Conservation (phyloP, 1,284 basidiomycete genomes). For the Ceratobasidium sp. region DNA sequence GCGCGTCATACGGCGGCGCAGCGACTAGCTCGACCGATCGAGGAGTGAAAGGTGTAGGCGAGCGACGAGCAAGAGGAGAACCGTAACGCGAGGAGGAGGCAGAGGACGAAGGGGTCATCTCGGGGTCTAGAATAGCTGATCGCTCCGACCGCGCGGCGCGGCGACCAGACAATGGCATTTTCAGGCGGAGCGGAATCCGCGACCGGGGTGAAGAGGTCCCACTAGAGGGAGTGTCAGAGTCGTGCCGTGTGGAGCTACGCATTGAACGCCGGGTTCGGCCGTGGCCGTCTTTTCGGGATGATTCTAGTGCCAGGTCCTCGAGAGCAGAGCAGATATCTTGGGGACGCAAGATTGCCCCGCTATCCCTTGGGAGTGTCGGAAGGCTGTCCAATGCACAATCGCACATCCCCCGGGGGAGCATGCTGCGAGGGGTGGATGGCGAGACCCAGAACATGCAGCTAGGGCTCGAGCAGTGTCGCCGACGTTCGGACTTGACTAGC, state of each 20-base stretch:
- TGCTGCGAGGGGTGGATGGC: slow-evolving; percentile 33
- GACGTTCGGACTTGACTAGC: slow-evolving; percentile 28
- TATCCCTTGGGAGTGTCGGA: slow-evolving; percentile 19
- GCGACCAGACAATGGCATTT: slow-evolving; percentile 26
- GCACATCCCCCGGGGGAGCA: slow-evolving; percentile 27
- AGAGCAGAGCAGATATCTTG: slow-evolving; percentile 31
- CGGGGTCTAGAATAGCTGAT: slow-evolving; percentile 15
- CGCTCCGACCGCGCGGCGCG: slow-evolving; percentile 11
- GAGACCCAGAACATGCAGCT: slow-evolving; percentile 28
- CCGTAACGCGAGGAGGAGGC: slow-evolving; percentile 28
- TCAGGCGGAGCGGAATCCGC: slow-evolving; percentile 17
- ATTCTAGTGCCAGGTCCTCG: slow-evolving; percentile 24
- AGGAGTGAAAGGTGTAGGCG: slow-evolving; percentile 26
- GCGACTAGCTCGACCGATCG: slow-evolving; percentile 7
- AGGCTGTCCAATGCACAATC: slow-evolving; percentile 17
- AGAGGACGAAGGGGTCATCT: slow-evolving; percentile 16
- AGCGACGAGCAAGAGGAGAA: slow-evolving; percentile 18
- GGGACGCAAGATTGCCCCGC: not conserved
- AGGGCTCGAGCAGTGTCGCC: slow-evolving; percentile 18
- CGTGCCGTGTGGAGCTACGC: slow-evolving; percentile 5
- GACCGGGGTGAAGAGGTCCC: slow-evolving; percentile 12
- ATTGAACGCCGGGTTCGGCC: slow-evolving; percentile 16
- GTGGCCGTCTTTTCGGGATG: slow-evolving; percentile 13
- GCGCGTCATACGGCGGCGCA: not conserved
- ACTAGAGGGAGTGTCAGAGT: slow-evolving; percentile 10